Conservation (phyloP, 306 rosid species). For the Acmispon strigosus region DNA sequence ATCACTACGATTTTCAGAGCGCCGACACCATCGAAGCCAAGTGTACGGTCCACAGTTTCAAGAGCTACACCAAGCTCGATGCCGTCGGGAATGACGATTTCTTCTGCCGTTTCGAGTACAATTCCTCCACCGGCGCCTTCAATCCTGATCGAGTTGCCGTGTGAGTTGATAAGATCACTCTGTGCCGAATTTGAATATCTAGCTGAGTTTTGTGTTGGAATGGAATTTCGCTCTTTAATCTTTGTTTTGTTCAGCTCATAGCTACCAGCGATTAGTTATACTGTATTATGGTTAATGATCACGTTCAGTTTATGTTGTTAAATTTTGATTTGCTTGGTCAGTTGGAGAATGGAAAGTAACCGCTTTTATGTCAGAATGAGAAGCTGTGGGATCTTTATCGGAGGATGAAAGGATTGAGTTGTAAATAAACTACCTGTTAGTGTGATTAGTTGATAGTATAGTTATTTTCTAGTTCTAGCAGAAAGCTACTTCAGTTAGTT, state of each 20-base stretch:
- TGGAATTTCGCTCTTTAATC: not conserved
- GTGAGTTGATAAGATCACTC: slow-evolving; percentile 30
- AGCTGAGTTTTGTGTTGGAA: not conserved
- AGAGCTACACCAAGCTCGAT: slow-evolving; percentile 90
- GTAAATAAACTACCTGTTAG: too few relatives aligned
- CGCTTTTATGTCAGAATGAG: not conserved
- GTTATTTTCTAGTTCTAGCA: too few relatives aligned
- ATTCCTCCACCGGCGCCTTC: slow-evolving; percentile 87
- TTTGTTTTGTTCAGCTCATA: not conserved
- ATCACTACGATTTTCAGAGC: slow-evolving; percentile 86
- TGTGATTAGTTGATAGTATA: too few relatives aligned
- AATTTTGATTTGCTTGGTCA: not conserved
- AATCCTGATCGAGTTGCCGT: slow-evolving; percentile 97
- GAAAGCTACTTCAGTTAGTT: too few relatives aligned
- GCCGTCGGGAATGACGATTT: slow-evolving; percentile 96
- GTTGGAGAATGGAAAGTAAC: slow-evolving; percentile 6
- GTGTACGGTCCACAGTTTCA: slow-evolving; percentile 91
- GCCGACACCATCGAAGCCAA: slow-evolving; percentile 85
- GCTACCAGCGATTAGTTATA: not conserved
- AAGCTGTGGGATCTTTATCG: too few relatives aligned
- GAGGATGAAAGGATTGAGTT: too few relatives aligned
- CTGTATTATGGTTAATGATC: not conserved
- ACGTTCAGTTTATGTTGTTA: not conserved
- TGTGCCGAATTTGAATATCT: not conserved
- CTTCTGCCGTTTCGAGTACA: slow-evolving; percentile 97